Conservation (phyloP, 139 green algal genomes). For the Marvania coccoides region DNA sequence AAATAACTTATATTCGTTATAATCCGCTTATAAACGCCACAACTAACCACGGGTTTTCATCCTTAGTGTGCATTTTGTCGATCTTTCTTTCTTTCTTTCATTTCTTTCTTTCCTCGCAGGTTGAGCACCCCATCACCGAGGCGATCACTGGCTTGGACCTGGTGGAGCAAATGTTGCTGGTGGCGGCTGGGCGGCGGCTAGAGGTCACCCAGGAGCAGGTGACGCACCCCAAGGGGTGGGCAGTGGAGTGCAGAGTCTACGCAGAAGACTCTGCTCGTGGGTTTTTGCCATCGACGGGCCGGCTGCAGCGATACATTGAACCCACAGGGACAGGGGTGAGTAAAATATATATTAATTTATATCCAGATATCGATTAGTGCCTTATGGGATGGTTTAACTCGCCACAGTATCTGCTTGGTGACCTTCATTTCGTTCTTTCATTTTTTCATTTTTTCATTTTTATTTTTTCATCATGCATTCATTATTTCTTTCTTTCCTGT, state of each 20-base stretch:
- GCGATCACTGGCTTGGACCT: conserved; percentile 25
- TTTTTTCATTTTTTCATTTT: too few relatives aligned
- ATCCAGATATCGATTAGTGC: too few relatives aligned
- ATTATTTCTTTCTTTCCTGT: too few relatives aligned
- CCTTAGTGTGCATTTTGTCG: background rate
- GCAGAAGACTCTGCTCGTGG: conserved; percentile 21
- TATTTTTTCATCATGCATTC: too few relatives aligned
- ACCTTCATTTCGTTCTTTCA: too few relatives aligned
- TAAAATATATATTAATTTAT: too few relatives aligned
- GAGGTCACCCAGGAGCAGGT: conserved; percentile 22
- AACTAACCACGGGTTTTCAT: too few relatives aligned
- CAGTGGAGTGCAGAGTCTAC: conserved; percentile 50
- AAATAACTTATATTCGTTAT: too few relatives aligned
- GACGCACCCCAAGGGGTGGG: conserved; percentile 28
- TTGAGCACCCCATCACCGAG: conserved; percentile 38
- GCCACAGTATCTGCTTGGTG: too few relatives aligned
- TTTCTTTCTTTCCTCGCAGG: conserved; percentile 12
- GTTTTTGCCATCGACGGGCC: conserved; percentile 35
- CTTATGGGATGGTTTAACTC: too few relatives aligned
- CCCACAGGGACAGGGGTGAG: conserved; percentile 26
- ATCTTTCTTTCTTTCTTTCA: too few relatives aligned
- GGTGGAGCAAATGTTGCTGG: conserved; percentile 36
- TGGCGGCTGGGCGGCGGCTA: conserved; percentile 29
- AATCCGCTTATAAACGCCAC: too few relatives aligned
- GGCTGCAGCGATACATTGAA: conserved; percentile 41